Base-by-base conservation (phyloP, 2,329 filamentous ascomycete genomes). In the Fusarium verticillioides region DNA sequence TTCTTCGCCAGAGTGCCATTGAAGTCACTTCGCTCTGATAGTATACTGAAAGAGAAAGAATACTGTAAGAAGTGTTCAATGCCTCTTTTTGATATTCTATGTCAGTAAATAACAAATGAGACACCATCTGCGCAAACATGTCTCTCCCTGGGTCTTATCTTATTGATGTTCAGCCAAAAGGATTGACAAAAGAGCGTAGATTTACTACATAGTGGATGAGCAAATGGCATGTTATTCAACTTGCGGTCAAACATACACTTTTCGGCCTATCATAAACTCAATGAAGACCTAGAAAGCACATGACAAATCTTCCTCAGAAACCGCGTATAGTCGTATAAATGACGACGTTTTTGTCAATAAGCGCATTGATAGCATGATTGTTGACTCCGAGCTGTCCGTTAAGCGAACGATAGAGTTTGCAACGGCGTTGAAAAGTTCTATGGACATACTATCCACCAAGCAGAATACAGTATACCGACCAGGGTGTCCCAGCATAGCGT, bases 381-480 rank as follows among this genome's bases (percentile, higher is more conserved):
- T 39, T 7, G 34, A 39, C 23, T 53, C 50, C 34, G 65, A 37
- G 46, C n/a, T 40, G 43, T 63, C 64, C 56, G 57, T 34, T 40
- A 56, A 46, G 49, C 66, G 66, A 69, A 56, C 30, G 49, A 57
- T 69, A 63, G 30, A 63, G 66, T 69, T 69, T 69, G 13, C 32
- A 47, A 57, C 49, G 49, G 66, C 34, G 53, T 60, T 30, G n/a
- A 69, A 36, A 46, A 36, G 19, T 26, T 26, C 32, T 57, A 30
- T 18, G 32, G 23, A 44, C 9, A n/a, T 18, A 34, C 46, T 67
- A 67, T 67, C 63, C 50, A 62, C 40, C 65, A 50, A 68, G 26
- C 37, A 60, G 9, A 44, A 6, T 9, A 28, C 16, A 12, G 23
- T 9, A 44, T 40, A 47, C 34, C 26, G 56, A 19, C 65, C 23